A percentile compares a stretch with the other conserved stretches of the same genome.
Conservation (phyloP, 129 eudicot genomes). For the Saposhnikovia divaricata region DNA sequence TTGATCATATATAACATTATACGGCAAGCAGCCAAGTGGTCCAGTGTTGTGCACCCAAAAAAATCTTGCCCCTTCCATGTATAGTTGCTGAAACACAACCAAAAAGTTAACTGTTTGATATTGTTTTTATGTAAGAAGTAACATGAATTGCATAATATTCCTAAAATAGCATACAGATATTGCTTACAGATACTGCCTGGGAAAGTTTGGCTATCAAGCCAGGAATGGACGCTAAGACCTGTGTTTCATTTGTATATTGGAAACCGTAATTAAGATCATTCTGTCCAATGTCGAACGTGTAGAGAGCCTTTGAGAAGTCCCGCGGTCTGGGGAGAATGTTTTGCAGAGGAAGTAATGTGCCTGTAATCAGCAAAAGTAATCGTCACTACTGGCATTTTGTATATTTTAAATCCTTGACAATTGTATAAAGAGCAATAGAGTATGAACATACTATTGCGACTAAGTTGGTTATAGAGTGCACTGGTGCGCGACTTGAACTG, state of each 20-base stretch:
- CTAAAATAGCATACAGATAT: neutral
- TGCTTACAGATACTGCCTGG: constrained; percentile 23
- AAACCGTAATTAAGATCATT: constrained; percentile 29
- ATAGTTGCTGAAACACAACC: constrained; percentile 17
- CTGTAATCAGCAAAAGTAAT: neutral
- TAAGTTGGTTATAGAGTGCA: constrained; percentile 14
- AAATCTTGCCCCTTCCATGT: constrained; percentile 19
- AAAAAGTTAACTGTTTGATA: neutral
- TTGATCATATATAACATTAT: constrained; percentile 16
- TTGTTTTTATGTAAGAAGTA: neutral
- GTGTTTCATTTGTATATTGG: constrained; percentile 10
- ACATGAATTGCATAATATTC: neutral
- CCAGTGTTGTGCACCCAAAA: constrained; percentile 31
- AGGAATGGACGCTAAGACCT: constrained; percentile 23
- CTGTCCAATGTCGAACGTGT: constrained; percentile 33
- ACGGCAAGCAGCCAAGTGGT: constrained; percentile 27
- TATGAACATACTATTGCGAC: constrained; percentile 10
- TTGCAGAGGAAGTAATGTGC: neutral
- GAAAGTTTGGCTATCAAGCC: constrained; percentile 12
- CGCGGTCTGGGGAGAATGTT: constrained; percentile 19
- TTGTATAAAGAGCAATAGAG: neutral
- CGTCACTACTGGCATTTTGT: neutral
- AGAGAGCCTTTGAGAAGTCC: constrained; percentile 28
- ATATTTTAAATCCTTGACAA: neutral
- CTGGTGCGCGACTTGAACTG: constrained; percentile 23